Base-by-base conservation (phyloP, 208 protist species). In the Novymonas esmeraldas region DNA sequence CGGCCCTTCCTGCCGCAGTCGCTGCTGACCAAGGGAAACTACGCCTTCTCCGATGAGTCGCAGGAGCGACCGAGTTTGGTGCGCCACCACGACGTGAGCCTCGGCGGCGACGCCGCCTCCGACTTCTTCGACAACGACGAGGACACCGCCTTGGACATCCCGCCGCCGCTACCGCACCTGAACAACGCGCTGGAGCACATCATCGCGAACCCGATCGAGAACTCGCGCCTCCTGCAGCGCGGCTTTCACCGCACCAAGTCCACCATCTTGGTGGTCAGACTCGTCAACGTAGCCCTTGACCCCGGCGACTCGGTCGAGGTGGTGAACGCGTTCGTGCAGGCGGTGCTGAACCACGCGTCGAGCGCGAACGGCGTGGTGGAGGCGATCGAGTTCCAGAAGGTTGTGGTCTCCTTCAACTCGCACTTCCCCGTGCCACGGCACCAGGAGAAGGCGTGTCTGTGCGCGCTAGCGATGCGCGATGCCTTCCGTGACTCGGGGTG, bases 1-100 rank as follows among this genome's bases (percentile, higher is more conserved):
- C 79, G 79, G 10, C 73, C 79, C 24, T 89, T 89, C 57, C 62
- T 89, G 28, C 83, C 83, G 3, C 79, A 81, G 59, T 74, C 83
- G 46, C 70, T 89, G 41, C 74, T 89, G 18, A 71, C 73, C 16
- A 73, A 61, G 14, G 46, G 67, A 39, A 66, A 66, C 59, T 60
- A 45, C 51, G 33, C 56, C 59, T 73, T 72, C 28, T 45, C 48
- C 10, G 67, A 66, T 31, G 67, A 49, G n/a, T 16, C 48, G 18
- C 48, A 22, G 18, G 44, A 62, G 10, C 51, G 31, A 42, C 29
- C 51, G 6, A 33, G 38, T n/a, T n/a, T 50, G 11, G 7, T 13
- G 38, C 48, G 20, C 45, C 1, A 2, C 45, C 1, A 2, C 29
- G 56, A 50, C 13, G 50, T 38, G 39, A 51, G 31, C 14, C 50